Base-by-base conservation (phyloP, 75 land plant genomes). In the Chamaecyparis obtusa region DNA sequence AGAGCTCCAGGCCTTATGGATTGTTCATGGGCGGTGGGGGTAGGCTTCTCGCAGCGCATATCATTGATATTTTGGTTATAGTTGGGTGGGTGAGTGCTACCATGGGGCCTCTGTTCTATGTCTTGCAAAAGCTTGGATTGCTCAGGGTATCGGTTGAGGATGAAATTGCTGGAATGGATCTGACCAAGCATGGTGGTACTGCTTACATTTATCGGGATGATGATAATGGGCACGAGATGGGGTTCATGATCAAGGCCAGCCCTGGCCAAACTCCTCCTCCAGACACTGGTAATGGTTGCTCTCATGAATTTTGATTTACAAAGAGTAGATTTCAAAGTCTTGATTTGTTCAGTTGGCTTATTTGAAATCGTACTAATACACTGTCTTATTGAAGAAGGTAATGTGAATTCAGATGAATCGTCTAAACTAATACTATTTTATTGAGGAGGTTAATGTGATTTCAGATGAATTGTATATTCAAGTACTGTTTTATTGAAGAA, bases 21-120 rank as follows among this genome's bases (percentile, higher is more conserved):
- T 84, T 94, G 49, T 91, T 95, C 78, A 91, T 94, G 94, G 95
- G 95, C 2, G 95, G 94, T 6, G 94, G 94, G 1, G 92, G 94
- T 83, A 86, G 87, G 21, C 86, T 94, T 69, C 76, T 94, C 0
- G 95, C 87, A 3, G 89, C 93, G 3, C 95, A 94, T 32, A 64
- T 94, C 35, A 77, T 94, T 8, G 86, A 93, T 86, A 84, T 94
- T 41, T 30, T 92, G 15, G 95, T 82, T 15, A 91, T 90, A 24
- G 67, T 88, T 9, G 91, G 87, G 0, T 93, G 95, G 95, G 95
- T 94, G 9, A 86, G 88, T 46, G 87, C 86, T 15, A 93, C 95
- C 33, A 94, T 94, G 95, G 95, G 92, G 0, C 89, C 93, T 0
- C 83, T 94, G 39, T 94, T 94, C 84, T 91, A 74, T 69, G 69